Evolutionary conservation across 176 grass and related monocot genomes (phyloP).

Genomic region (Paspalum notatum): DNA sequence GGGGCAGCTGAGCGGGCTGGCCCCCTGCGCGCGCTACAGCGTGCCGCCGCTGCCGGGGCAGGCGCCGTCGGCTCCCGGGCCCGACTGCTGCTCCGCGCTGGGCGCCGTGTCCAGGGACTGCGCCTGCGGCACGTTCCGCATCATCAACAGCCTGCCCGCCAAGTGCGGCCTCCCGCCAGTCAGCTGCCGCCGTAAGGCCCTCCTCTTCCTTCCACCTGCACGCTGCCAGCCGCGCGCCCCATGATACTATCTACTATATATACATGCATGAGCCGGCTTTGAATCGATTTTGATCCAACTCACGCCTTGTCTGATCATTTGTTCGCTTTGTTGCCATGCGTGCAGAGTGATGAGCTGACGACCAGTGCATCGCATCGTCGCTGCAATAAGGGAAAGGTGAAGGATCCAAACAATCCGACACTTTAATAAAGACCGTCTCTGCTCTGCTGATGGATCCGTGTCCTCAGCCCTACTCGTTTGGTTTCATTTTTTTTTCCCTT

Average conservation of each 20-base stretch:
- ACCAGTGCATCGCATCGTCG: too few species aligned
- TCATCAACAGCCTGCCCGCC: slow-evolving; percentile 77
- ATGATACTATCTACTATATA: too few species aligned
- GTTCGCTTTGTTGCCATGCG: neutral
- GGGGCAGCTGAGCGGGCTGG: slow-evolving; percentile 57
- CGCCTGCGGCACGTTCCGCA: slow-evolving; percentile 60
- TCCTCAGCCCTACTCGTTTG: neutral
- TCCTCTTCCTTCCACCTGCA: neutral
- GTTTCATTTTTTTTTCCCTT: neutral
- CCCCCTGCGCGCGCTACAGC: slow-evolving; percentile 61
- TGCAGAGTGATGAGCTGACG: slow-evolving; percentile 37
- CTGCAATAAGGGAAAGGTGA: neutral
- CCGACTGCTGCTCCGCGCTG: slow-evolving; percentile 72
- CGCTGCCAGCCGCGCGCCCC: too few species aligned
- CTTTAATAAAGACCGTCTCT: slow-evolving; percentile 26
- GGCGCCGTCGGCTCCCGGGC: slow-evolving; percentile 39
- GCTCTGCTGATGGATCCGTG: neutral
- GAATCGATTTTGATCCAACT: too few species aligned
- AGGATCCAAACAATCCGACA: neutral
- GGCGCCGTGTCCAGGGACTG: slow-evolving; percentile 54
- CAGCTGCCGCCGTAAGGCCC: slow-evolving; percentile 57
- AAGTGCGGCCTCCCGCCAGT: slow-evolving; percentile 64
- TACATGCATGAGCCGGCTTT: too few species aligned
- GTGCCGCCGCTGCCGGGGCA: slow-evolving; percentile 51
- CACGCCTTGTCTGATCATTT: neutral